Evolutionary conservation across 2,329 filamentous ascomycete species (phyloP).

Genomic region (Aureobasidium mangrovei): DNA sequence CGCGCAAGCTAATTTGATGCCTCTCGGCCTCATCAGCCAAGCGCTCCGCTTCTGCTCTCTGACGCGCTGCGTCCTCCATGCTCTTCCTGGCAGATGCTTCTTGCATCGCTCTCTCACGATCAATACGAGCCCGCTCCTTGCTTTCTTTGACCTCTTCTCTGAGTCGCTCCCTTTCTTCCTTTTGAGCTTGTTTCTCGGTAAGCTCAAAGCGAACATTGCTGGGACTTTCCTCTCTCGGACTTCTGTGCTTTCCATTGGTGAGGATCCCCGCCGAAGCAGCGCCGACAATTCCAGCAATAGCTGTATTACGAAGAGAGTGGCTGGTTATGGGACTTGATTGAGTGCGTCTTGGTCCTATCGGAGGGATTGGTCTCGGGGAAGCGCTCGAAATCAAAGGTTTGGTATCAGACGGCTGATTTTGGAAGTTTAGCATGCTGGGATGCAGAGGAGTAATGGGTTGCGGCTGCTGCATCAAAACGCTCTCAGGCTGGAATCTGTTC

Average conservation of each 20-base stretch:
- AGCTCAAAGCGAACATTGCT: slow-evolving; percentile 49
- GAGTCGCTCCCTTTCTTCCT: slow-evolving; percentile 34
- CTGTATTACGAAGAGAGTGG: slow-evolving; percentile 29
- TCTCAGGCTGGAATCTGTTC: slow-evolving; percentile 43
- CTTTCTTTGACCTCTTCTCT: slow-evolving; percentile 25
- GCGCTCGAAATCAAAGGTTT: slow-evolving; percentile 34
- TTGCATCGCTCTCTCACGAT: slow-evolving; percentile 27
- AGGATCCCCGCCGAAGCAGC: slow-evolving; percentile 29
- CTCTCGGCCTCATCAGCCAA: slow-evolving; percentile 18
- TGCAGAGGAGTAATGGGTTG: slow-evolving; percentile 64
- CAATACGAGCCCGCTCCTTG: slow-evolving; percentile 20
- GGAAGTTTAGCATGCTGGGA: slow-evolving; percentile 48
- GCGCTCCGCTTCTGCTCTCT: slow-evolving; percentile 15
- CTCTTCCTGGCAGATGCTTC: slow-evolving; percentile 26
- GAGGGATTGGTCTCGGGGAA: slow-evolving; percentile 23
- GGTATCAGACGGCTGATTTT: slow-evolving; percentile 33
- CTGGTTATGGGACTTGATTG: slow-evolving; percentile 23
- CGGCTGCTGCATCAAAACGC: slow-evolving; percentile 73
- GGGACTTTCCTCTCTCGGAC: slow-evolving; percentile 24
- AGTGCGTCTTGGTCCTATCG: slow-evolving; percentile 20
- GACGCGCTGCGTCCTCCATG: slow-evolving; percentile 17
- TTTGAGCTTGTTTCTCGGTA: slow-evolving; percentile 47
- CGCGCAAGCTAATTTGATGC: slow-evolving; percentile 1
- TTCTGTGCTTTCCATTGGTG: slow-evolving; percentile 21
- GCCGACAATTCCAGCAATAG: slow-evolving; percentile 35